Evolutionary conservation across 2,329 filamentous ascomycete species (phyloP), one percentile per base, ranked within the genome.

Genomic region (Hymenoscyphus linearis): DNA sequence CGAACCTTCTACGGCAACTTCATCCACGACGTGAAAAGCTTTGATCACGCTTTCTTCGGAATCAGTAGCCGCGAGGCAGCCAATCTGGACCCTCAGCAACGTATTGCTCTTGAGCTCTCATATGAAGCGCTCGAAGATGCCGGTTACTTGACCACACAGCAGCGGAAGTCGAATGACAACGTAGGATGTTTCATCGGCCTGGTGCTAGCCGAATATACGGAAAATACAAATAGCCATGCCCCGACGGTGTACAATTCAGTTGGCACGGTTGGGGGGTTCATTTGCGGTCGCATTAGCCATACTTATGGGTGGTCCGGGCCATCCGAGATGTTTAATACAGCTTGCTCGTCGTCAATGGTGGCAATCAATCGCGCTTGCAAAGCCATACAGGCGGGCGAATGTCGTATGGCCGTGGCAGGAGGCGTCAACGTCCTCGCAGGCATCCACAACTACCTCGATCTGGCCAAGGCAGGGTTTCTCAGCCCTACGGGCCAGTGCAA

Each of bases 321-420:
- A 0, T 89, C 85, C 25, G 86, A 85, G 70, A 89, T 83, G 0
- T 71, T 85, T 16, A 81, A 85, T 57, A 85, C 83, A 0, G 83
- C 81, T 36, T 85, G 83, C 69, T 83, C 80, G 36, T 80, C 79
- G 3, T 81, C 79, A 54, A 73, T 85, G 16, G 78, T 83, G 2
- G 78, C 80, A 0, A 73, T 85, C 3, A 80, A 85, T 66, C 72
- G 80, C 40, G 82, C 79, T 2, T 77, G 77, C n/a, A 78, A 82
- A 58, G 79, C 76, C 31, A 71, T 85, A 1, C 72, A 76, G 3
- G 73, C 72, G 0, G 75, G 75, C 4, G 75, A 78, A 52, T 75
- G 69, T 0, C 34, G 58, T 6, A 59, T 60, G 34, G 65, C 80
- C 2, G 27, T 65, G 6, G 59, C 61, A 6, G 62, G 58, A 14